Evolutionary conservation across 208 protist genomes (phyloP).

Genomic region (Crithidia expoeki): DNA sequence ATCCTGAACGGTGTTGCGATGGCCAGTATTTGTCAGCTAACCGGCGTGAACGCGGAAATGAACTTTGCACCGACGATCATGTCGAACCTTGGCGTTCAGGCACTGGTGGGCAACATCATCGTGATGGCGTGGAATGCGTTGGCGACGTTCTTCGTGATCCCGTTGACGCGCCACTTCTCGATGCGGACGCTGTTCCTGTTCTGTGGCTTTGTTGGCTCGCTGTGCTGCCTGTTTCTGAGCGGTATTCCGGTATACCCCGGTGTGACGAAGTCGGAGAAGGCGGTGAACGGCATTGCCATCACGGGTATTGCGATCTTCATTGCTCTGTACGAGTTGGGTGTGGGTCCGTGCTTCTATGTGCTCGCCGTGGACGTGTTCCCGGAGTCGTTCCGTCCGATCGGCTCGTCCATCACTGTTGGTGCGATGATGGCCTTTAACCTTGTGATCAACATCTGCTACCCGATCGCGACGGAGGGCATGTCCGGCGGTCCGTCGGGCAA

Average conservation of each 20-base stretch:
- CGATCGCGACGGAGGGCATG: constrained; percentile 64
- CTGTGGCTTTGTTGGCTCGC: constrained; percentile 35
- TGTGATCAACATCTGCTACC: constrained; percentile 71
- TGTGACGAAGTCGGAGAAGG: constrained; percentile 35
- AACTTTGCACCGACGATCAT: constrained; percentile 76
- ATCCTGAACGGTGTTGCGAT: constrained; percentile 45
- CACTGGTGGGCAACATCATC: constrained; percentile 62
- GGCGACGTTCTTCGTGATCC: constrained; percentile 52
- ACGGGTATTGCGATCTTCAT: constrained; percentile 72
- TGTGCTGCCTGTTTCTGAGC: constrained; percentile 58
- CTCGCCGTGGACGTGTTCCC: constrained; percentile 71
- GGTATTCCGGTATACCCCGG: constrained; percentile 63
- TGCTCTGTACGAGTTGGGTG: constrained; percentile 54
- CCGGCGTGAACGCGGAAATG: constrained; percentile 76
- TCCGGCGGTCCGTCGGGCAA: constrained; percentile 64
- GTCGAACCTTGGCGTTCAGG: constrained; percentile 41
- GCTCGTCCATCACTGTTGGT: constrained; percentile 48
- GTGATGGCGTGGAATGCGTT: constrained; percentile 73
- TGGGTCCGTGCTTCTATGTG: constrained; percentile 66
- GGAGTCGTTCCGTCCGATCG: constrained; percentile 55
- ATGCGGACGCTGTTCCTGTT: constrained; percentile 58
- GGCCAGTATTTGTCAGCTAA: constrained; percentile 57
- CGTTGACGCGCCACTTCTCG: constrained; percentile 42
- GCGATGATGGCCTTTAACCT: constrained; percentile 72
- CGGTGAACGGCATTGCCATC: constrained; percentile 43